phyloP scores from a whole-genome alignment of 148 eudicot species.

The Limonium bicolor region DNA sequence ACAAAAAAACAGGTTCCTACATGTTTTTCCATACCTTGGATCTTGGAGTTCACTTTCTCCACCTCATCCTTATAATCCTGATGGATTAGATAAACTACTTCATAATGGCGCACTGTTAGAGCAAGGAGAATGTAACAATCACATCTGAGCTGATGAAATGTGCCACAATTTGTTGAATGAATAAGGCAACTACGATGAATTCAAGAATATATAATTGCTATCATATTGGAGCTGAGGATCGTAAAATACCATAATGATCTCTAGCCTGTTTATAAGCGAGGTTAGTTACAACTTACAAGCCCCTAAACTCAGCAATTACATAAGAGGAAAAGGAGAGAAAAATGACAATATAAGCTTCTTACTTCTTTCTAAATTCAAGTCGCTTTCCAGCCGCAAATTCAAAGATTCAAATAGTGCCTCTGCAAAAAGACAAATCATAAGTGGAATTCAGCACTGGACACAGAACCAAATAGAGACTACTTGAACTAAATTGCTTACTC shows the following conservation, averaged over 20 bases:
- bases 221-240: background rate
- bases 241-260: background rate
- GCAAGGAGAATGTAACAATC: constrained; percentile 2
- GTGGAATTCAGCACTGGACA: too few species aligned
- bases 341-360: constrained; percentile 16
- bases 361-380: constrained; percentile 48
- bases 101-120: constrained; percentile 76
- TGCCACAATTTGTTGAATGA: background rate
- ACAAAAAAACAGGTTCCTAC: background rate
- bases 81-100: constrained; percentile 82
- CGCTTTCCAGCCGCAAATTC: constrained; percentile 68
- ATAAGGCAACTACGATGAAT: background rate
- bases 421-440: too few species aligned
- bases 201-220: background rate
- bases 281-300: background rate
- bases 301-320: too few species aligned
- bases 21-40: constrained; percentile 87
- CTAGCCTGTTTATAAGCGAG: too few species aligned
- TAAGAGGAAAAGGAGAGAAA: constrained; percentile 1
- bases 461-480: too few species aligned
- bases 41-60: constrained; percentile 58
- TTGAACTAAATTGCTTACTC: constrained; percentile 38
- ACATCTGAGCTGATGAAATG: constrained; percentile 2
- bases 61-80: constrained; percentile 60
- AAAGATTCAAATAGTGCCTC: constrained; percentile 59